Base-by-base conservation (phyloP, 2,329 filamentous ascomycete species). In the Colletotrichum lini region DNA sequence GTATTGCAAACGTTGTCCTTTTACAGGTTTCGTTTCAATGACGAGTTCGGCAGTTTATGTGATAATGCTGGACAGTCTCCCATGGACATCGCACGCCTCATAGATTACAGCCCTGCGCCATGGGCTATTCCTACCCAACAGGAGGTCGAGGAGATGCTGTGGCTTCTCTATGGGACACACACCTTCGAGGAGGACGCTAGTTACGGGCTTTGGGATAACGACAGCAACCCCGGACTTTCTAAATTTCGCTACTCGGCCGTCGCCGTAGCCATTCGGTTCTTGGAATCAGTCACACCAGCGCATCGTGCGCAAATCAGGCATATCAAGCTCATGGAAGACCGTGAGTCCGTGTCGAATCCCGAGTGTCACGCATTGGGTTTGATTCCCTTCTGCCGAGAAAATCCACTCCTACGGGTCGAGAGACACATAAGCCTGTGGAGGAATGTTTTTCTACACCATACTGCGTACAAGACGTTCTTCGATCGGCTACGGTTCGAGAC, bases 161-260 rank as follows among this genome's bases (percentile, higher is more conserved):
- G 52, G 1, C 26, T 26, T 54, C 12, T 54, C 52, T 3, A 10
- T 26, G 52, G 52, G 30, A 35, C 30, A 9, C 30, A 35, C 8
- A 35, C 30, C 30, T 35, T 35, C 30, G 30, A 35, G 30, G 30
- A 35, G 9, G n/a, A 38, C 4, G 35, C 30, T 23, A 18, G 53
- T 2, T 57, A 18, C 8, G 12, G 30, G 26, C 52, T 54, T 54
- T 18, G 16, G 12, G 23, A 13, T 16, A 21, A 35, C 21, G 52
- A 42, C 2, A 18, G 3, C 15, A 10, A 57, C 3, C 4, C 6
- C 23, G 52, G 16, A 15, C 16, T 0, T 1, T 59, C 2, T 35
- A 67, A 60, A n/a, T 15, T 47, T 18, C 54, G 49, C 23, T 54
- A 65, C 35, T 70, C 67, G 15, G 67, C 67, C 38, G 67, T 54